These are phyloP conservation scores for Clitopilus hobsonii DNA, from an alignment of 768 basidiomycete genomes.

Conservation along the genomic window DNA sequence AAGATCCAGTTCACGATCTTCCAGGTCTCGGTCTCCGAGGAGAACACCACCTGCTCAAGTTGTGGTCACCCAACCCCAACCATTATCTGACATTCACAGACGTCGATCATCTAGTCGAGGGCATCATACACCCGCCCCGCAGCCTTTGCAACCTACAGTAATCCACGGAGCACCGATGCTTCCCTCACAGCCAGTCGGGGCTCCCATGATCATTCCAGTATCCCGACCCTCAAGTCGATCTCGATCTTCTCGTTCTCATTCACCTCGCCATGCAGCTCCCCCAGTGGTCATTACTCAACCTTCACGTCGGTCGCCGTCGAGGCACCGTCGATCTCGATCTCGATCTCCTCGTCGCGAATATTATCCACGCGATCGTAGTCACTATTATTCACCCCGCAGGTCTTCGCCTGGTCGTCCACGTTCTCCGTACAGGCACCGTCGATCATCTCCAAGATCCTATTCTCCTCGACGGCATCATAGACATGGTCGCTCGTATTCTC, in stretches of 20 bases:
- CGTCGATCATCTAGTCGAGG: background rate
- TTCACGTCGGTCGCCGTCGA: background rate
- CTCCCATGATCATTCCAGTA: background rate
- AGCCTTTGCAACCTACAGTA: background rate
- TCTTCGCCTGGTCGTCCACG: too few relatives aligned
- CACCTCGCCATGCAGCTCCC: conserved; percentile 1
- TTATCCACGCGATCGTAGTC: background rate
- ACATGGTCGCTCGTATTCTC: background rate
- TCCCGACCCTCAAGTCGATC: background rate
- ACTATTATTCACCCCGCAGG: background rate
- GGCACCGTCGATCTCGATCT: background rate
- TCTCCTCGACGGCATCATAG: background rate
- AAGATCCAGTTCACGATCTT: background rate
- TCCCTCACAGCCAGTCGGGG: background rate
- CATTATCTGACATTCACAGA: background rate
- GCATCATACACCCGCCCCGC: background rate
- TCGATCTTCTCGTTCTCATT: conserved; percentile 9
- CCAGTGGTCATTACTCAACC: background rate
- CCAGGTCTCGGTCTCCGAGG: background rate
- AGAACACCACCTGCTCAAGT: background rate
- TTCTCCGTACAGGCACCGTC: background rate
- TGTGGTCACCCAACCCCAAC: background rate
- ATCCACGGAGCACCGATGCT: background rate
- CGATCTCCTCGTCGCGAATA: background rate
- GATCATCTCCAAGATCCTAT: background rate